Base-by-base conservation (phyloP, 2,329 filamentous ascomycete genomes). In the Dactylellina haptotyla region DNA sequence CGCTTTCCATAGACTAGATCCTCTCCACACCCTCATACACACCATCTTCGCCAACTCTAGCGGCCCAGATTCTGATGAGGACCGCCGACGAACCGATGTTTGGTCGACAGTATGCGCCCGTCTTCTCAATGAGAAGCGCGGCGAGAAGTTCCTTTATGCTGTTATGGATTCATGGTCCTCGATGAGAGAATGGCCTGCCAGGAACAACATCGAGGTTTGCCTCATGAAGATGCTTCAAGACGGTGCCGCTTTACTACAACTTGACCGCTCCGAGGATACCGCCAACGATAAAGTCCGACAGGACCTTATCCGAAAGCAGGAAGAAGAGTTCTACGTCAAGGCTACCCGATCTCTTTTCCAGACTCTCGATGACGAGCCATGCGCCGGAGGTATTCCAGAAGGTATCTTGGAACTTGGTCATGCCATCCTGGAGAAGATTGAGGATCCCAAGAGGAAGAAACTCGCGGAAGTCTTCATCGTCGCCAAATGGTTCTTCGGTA, bases 141-240 rank as follows among this genome's bases (percentile, higher is more conserved):
- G 89, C 76, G 91, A 95, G 79, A 89, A 90, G 65, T 90, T 97
- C 65, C 85, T 97, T 67, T 89, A 91, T 75, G 89, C 91, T 51
- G 88, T 97, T 32, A 85, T 99, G 56, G 93, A 95, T 80, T 89
- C 92, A 65, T 98, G 93, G 91, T 89, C 91, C 57, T 85, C 88
- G 64, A 91, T 93, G 85, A 88, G 91, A 75, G 89, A 93, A 80
- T 98, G 94, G 93, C 90, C 92, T 41, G 92, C 92, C 66, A 93
- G 90, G 78, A 87, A 89, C 76, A 95, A 93, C 76, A 88, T 99
- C 84, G 93, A 97, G 82, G 90, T 92, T 82, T 98, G 94, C 80
- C 86, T 99, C 10, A 95, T 97, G 91, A 91, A 95, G 80, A 92
- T 96, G 72, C 86, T 99, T 30, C 92, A 97, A 81, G 91, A 96